These are phyloP conservation scores for Blumeriella jaapii DNA, from an alignment of 2,329 filamentous ascomycete species.

Conservation along the genomic window DNA sequence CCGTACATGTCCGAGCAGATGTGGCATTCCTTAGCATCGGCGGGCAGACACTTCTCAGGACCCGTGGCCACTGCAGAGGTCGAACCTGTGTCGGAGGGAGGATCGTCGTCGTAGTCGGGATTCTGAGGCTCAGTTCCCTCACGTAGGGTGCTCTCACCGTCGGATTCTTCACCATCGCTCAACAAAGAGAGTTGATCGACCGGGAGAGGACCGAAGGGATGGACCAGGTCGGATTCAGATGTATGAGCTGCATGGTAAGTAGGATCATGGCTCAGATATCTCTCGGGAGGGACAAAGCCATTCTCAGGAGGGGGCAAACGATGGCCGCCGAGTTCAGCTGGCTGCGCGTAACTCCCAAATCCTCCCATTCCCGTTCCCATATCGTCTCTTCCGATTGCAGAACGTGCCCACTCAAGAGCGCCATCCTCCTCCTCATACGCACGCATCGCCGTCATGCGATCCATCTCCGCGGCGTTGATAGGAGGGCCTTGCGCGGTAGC, in stretches of 20 bases:
- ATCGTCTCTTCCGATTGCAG: too few species aligned
- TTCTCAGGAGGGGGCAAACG: neutral
- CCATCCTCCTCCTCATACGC: too few species aligned
- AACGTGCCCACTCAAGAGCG: too few species aligned
- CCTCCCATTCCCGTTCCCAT: too few species aligned
- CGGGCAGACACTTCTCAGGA: neutral
- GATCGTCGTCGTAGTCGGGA: neutral
- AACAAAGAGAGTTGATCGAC: too few species aligned
- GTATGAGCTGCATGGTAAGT: neutral
- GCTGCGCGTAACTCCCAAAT: neutral
- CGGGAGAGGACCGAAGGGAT: too few species aligned
- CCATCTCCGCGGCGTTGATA: neutral
- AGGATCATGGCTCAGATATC: neutral
- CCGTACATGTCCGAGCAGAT: conserved; percentile 6
- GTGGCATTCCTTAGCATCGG: conserved; percentile 5
- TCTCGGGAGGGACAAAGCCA: neutral
- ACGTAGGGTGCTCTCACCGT: too few species aligned
- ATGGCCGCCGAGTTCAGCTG: neutral
- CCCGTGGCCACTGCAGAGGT: neutral
- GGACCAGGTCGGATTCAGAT: neutral
- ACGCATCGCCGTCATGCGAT: too few species aligned
- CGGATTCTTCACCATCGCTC: too few species aligned
- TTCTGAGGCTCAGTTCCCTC: too few species aligned
- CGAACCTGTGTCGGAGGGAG: neutral
- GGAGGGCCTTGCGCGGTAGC: neutral